phyloP scores from a whole-genome alignment of 2,329 filamentous ascomycete genomes.

The Neofusicoccum ribis region DNA sequence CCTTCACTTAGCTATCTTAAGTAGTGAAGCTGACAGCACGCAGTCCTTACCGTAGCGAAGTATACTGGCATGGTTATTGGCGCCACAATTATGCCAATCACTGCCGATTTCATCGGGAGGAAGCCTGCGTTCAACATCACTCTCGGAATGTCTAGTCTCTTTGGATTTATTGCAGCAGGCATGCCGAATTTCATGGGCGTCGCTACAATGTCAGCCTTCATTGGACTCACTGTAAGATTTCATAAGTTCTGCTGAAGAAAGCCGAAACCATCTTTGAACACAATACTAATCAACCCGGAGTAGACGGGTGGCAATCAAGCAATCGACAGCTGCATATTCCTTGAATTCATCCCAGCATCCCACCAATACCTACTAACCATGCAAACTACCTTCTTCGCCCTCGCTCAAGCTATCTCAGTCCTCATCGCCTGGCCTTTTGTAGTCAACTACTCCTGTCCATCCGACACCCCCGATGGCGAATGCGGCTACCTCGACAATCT shows the following conservation, averaged over 20 bases:
- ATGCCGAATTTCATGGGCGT: neutral
- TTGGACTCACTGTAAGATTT: neutral
- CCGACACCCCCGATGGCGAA: conserved; percentile 16
- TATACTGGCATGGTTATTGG: neutral
- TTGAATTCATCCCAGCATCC: neutral
- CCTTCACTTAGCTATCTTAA: conserved; percentile 32
- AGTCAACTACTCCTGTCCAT: conserved; percentile 16
- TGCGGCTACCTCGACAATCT: conserved; percentile 33
- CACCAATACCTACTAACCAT: conserved; percentile 4
- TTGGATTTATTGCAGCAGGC: neutral
- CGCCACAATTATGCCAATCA: neutral
- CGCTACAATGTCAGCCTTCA: neutral
- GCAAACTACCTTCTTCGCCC: neutral
- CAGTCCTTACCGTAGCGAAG: neutral
- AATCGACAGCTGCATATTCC: neutral
- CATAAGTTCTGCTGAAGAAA: too few relatives aligned
- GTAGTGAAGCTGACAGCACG: neutral
- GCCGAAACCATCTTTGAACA: neutral
- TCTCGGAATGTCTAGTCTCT: neutral
- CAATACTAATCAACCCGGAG: neutral
- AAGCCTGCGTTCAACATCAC: neutral
- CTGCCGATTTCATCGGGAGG: neutral
- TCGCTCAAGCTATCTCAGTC: neutral
- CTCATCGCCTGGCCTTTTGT: conserved; percentile 1
- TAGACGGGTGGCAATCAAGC: neutral